Evolutionary conservation across 140 eudicot genomes (phyloP).

Genomic region (Stevia rebaudiana): DNA sequence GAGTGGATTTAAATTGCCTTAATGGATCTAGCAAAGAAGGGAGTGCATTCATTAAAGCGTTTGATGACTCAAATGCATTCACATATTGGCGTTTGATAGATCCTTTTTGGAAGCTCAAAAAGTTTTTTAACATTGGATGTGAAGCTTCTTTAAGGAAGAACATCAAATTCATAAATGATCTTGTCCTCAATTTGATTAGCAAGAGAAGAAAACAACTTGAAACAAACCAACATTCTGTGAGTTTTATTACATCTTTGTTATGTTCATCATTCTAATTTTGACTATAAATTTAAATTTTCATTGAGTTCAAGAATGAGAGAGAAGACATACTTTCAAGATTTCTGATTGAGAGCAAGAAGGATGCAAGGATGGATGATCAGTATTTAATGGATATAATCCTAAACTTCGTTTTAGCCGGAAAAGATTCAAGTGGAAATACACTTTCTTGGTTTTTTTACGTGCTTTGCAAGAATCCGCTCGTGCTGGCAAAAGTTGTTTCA

Average conservation of each 20-base stretch:
- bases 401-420: conserved; percentile 72
- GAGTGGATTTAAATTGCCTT: conserved; percentile 11
- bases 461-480: conserved; percentile 17
- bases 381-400: conserved; percentile 79
- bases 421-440: conserved; percentile 13
- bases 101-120: conserved; percentile 13
- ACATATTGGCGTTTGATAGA: conserved; percentile 7
- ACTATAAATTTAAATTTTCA: not conserved
- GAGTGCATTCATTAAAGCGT: not conserved
- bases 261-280: not conserved
- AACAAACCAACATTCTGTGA: conserved; percentile 13
- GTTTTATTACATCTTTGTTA: not conserved
- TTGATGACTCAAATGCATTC: conserved; percentile 5
- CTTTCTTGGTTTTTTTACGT: conserved; percentile 13
- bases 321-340: conserved; percentile 70
- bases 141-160: conserved; percentile 7
- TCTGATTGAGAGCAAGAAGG: conserved; percentile 54
- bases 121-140: conserved; percentile 7
- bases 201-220: conserved; percentile 8
- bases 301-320: conserved; percentile 28
- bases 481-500: conserved; percentile 55
- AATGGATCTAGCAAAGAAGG: conserved; percentile 13
- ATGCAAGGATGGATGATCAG: conserved; percentile 54
- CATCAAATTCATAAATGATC: not conserved
- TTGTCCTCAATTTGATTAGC: conserved; percentile 6